Evolutionary conservation across 192 early-diverging fungal species (phyloP).

Genomic region (Coemansia sp.): DNA sequence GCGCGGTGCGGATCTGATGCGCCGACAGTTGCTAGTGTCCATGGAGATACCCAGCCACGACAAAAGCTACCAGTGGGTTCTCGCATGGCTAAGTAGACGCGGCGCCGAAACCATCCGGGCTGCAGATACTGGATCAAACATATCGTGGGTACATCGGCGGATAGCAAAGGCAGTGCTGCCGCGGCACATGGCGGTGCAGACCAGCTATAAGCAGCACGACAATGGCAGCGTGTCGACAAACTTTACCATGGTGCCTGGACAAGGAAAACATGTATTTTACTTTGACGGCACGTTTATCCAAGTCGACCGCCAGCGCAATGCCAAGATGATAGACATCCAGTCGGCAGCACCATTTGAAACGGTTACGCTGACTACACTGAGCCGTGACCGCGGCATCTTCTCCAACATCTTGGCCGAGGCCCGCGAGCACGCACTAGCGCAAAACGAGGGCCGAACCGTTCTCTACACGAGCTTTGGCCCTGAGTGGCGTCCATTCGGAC

Average conservation of each 20-base stretch:
- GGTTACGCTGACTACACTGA: constrained; percentile 87
- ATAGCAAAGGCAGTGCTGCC: constrained; percentile 54
- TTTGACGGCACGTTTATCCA: constrained; percentile 82
- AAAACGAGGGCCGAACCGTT: constrained; percentile 94
- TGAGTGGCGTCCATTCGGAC: constrained; percentile 96
- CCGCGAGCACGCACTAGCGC: constrained; percentile 74
- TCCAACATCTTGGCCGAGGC: constrained; percentile 77
- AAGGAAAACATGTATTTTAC: constrained; percentile 85
- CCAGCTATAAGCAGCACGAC: constrained; percentile 82
- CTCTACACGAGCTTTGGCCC: constrained; percentile 93
- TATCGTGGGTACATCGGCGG: constrained; percentile 56
- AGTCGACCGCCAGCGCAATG: constrained; percentile 78
- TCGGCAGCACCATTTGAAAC: constrained; percentile 95
- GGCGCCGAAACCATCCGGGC: constrained; percentile 26
- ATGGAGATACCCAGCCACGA: constrained; percentile 96
- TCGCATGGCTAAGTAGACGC: constrained; percentile 80
- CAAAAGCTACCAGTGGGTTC: constrained; percentile 90
- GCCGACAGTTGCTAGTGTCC: constrained; percentile 81
- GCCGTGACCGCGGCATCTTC: constrained; percentile 77
- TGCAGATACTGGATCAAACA: constrained; percentile 10
- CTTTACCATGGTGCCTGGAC: constrained; percentile 90
- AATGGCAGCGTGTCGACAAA: constrained; percentile 83
- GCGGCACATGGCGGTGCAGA: constrained; percentile 85
- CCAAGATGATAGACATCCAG: constrained; percentile 87
- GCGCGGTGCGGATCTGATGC: constrained; percentile 66